These are phyloP conservation scores for Teunomyces atbi DNA, from an alignment of 805 yeast species.

Conservation along the genomic window DNA sequence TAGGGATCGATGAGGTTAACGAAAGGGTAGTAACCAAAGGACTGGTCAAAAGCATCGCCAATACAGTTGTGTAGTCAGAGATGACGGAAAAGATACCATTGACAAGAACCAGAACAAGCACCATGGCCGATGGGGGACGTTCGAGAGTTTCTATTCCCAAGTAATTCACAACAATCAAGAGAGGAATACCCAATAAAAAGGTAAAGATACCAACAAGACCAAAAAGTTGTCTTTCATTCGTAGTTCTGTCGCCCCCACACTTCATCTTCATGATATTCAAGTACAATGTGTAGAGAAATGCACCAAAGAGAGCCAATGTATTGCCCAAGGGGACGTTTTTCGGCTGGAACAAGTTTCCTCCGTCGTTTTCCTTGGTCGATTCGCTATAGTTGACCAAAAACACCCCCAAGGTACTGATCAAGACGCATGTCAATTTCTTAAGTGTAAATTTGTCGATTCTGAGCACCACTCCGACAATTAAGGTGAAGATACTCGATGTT, in stretches of 20 bases:
- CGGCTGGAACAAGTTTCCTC: slow-evolving; percentile 26
- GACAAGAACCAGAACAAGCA: slow-evolving; percentile 33
- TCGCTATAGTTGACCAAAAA: slow-evolving; percentile 42
- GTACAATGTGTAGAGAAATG: slow-evolving; percentile 47
- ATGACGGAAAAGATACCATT: slow-evolving; percentile 47
- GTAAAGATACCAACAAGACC: slow-evolving; percentile 47
- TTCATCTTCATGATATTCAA: slow-evolving; percentile 42
- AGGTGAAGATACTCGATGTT: slow-evolving; percentile 50
- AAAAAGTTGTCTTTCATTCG: slow-evolving; percentile 48
- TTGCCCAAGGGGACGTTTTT: slow-evolving; percentile 46
- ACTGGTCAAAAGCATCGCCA: slow-evolving; percentile 52
- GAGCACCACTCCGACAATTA: slow-evolving; percentile 40
- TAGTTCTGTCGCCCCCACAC: slow-evolving; percentile 44
- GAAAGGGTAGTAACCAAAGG: slow-evolving; percentile 53
- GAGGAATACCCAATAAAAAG: slow-evolving; percentile 38
- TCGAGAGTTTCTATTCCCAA: slow-evolving; percentile 41
- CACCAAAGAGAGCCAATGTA: slow-evolving; percentile 43
- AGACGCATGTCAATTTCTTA: slow-evolving; percentile 42
- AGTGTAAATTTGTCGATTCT: slow-evolving; percentile 43
- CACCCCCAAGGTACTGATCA: slow-evolving; percentile 48
- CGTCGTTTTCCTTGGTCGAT: slow-evolving; percentile 16
- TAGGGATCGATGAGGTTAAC: slow-evolving; percentile 51
- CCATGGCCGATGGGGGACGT: slow-evolving; percentile 32
- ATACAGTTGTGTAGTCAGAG: slow-evolving; percentile 50
- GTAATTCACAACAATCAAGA: slow-evolving; percentile 33